Evolutionary conservation across 768 basidiomycete genomes (phyloP), one percentile per base, ranked within the genome.

Genomic region (Lentinula aciculospora): DNA sequence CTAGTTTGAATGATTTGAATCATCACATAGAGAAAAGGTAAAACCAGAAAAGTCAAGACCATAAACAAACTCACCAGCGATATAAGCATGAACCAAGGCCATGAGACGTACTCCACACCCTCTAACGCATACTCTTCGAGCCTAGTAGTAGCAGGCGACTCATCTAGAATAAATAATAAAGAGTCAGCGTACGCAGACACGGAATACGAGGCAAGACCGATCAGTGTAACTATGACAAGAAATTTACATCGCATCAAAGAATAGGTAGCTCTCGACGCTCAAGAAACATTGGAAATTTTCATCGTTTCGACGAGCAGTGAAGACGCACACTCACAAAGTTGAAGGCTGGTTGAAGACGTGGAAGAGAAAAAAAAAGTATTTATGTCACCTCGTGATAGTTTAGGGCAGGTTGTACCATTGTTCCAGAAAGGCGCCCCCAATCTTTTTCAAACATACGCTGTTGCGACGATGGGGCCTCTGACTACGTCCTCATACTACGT

Each of bases 211-310:
- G 37, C 29, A 59, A 64, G 72, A 79, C 81, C 75, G 78, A 81
- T 91, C 89, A 90, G 89, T 86, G 89, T 91, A 90, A 90, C 89
- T 89, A 91, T 91, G 89, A 91, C 89, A 87, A 81, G 76, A 79
- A 76, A 68, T 68, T 69, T 76, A 73, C 87, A 83, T 78, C 61
- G 82, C 71, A 67, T 69, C 76, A 70, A 71, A 67, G 71, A 74
- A 76, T 75, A 79, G 81, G 82, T 82, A 75, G 67, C 65, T 73
- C 69, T 69, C 69, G 74, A 76, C 75, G 72, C 84, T 84, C 80
- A 72, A 69, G 75, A 64, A 66, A 70, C 69, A 68, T 71, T 70
- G 64, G 17, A 66, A 67, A 67, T 66, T 79, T 72, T 85, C 88
- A 89, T 89, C 88, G 68, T 62, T 66, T 79, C 77, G 78, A 76